These are phyloP conservation scores for Barnettozyma wickerhamii DNA, from an alignment of 805 yeast species.

Conservation along the genomic window DNA sequence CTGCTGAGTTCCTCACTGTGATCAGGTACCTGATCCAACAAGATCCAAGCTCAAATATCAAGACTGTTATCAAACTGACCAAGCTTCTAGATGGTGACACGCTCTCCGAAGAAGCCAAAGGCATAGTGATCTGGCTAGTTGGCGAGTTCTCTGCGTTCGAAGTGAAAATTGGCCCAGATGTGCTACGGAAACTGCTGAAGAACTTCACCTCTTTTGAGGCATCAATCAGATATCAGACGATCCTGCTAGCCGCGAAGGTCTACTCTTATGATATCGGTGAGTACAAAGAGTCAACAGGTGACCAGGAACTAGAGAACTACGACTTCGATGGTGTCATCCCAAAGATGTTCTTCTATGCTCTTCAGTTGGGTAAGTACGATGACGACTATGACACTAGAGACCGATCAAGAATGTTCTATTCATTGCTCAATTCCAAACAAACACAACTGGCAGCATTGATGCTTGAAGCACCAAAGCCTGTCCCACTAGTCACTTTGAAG, in stretches of 20 bases:
- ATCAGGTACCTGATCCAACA: conserved; percentile 69
- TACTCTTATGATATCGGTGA: conserved; percentile 50
- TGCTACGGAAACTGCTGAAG: conserved; percentile 54
- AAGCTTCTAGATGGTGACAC: conserved; percentile 25
- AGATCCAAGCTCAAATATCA: conserved; percentile 47
- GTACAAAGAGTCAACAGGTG: conserved; percentile 26
- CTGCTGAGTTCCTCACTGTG: conserved; percentile 67
- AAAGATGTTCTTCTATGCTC: conserved; percentile 55
- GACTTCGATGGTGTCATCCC: conserved; percentile 34
- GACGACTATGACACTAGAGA: conserved; percentile 75
- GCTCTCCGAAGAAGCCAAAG: conserved; percentile 52
- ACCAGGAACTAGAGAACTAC: conserved; percentile 25
- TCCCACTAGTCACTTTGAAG: conserved; percentile 36
- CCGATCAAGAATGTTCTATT: conserved; percentile 67
- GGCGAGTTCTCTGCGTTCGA: conserved; percentile 66
- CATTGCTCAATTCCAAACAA: conserved; percentile 49
- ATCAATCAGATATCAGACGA: conserved; percentile 62
- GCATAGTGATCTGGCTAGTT: conserved; percentile 85
- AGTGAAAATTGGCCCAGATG: conserved; percentile 65
- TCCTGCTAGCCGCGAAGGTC: conserved; percentile 71
- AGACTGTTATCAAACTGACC: conserved; percentile 50
- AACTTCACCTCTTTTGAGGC: conserved; percentile 51
- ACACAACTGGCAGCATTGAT: conserved; percentile 63
- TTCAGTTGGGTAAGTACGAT: conserved; percentile 71
- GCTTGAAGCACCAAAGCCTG: conserved; percentile 73